Percentiles rank a stretch among this genome's conserved stretches.
phyloP scores from a whole-genome alignment of 2,329 filamentous ascomycete genomes.

The Cladosporium halotolerans region DNA sequence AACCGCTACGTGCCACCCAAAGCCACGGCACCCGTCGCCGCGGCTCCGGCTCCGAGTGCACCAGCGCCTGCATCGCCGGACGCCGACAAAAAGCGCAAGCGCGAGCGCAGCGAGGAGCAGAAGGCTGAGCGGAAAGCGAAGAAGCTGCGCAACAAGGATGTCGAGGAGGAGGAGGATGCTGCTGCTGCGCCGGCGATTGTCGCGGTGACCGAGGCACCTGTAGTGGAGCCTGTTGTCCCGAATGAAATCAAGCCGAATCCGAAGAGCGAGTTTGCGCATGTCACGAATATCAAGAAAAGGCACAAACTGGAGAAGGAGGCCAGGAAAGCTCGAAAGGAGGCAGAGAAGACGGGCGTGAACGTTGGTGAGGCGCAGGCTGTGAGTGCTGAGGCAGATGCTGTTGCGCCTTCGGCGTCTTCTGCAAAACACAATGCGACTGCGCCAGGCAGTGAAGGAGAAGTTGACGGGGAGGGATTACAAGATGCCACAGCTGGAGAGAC shows the following conservation, averaged over 20 bases:
- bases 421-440: background rate
- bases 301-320: constrained; percentile 32
- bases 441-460: background rate
- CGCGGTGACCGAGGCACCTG: background rate
- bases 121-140: constrained; percentile 27
- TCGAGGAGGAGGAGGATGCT: background rate
- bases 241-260: background rate
- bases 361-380: background rate
- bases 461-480: background rate
- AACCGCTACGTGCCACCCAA: constrained; percentile 42
- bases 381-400: background rate
- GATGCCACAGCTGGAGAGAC: background rate
- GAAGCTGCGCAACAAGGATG: constrained; percentile 17
- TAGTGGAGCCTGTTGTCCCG: background rate
- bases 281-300: constrained; percentile 27
- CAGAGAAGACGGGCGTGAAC: constrained; percentile 10
- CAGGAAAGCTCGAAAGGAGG: constrained; percentile 23
- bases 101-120: constrained; percentile 27
- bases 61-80: background rate
- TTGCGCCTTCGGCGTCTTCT: background rate
- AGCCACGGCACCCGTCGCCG: constrained; percentile 5
- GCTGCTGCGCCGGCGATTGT: background rate
- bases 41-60: background rate
- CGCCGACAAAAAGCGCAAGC: constrained; percentile 27
- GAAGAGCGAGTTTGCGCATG: constrained; percentile 23